These are phyloP conservation scores for Chrysopogon serrulatus DNA, from an alignment of 176 grass and related monocot genomes.

Conservation along the genomic window DNA sequence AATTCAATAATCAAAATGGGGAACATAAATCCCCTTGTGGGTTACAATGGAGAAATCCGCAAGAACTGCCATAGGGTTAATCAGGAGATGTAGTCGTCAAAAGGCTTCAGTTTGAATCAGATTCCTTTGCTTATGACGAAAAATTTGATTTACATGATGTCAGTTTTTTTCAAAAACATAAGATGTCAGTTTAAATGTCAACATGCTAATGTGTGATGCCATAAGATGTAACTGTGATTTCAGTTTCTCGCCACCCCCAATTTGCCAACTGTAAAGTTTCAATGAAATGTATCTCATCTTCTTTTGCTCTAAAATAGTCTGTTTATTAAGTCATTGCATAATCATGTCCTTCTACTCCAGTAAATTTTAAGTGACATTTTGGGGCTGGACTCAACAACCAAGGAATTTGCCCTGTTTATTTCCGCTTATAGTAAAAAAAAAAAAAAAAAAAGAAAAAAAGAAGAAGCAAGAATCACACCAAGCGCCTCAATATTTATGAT, in stretches of 20 bases:
- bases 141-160: background rate
- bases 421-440: background rate
- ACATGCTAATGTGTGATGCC: conserved; percentile 24
- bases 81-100: conserved; percentile 24
- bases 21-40: conserved; percentile 51
- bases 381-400: background rate
- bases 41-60: conserved; percentile 55
- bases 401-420: background rate
- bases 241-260: background rate
- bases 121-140: conserved; percentile 31
- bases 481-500: background rate
- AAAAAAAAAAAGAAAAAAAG: too few species aligned
- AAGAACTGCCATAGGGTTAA: conserved; percentile 64
- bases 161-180: too few species aligned
- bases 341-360: background rate
- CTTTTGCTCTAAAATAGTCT: background rate
- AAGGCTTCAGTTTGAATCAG: background rate
- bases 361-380: background rate
- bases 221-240: conserved; percentile 17
- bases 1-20: conserved; percentile 81
- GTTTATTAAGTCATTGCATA: background rate
- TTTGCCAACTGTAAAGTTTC: conserved; percentile 27
- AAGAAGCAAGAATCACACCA: background rate
- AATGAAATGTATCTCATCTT: conserved; percentile 2
- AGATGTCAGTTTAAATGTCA: conserved; percentile 12